Evolutionary conservation across 208 protist species (phyloP), one percentile per base, ranked within the genome.

Genomic region (Leishmania amazonensis): DNA sequence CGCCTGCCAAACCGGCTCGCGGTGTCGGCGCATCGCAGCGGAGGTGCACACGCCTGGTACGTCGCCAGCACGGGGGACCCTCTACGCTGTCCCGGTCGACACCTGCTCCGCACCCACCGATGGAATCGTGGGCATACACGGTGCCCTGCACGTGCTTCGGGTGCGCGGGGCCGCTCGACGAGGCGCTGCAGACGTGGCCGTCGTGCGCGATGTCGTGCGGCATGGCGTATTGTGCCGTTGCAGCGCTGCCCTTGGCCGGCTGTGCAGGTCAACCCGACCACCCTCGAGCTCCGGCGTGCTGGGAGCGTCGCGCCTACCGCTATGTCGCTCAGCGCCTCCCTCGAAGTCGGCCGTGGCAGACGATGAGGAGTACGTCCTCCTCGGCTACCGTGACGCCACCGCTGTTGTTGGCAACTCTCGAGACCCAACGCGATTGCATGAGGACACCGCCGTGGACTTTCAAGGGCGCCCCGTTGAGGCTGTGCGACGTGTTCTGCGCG

Each of bases 21-120:
- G 74, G 28, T 77, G 74, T 31, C n/a, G 31, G 11, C 31, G 45
- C 74, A 51, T 79, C 35, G 49, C 60, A 38, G 75, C 75, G 2
- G 75, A 79, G 60, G 42, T 71, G 53, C 58, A 19, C 58, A 19
- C 19, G 42, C 40, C 21, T 79, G 58, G 45, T 79, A 71, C 24
- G 45, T 54, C 42, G 53, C 60, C 24, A 35, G 24, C n/a, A 65
- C 60, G 51, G 60, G n/a, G 11, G 60, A 0, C 60, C n/a, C 38
- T 65, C 60, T 3, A 35, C 60, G 60, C n/a, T 65, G 60, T 38
- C n/a, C n/a, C 60, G 13, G n/a, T 13, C 60, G n/a, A 65, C 60
- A 35, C 7, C 60, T 35, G n/a, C 60, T 65, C 57, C 57, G 21
- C 57, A 13, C n/a, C 60, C 11, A 38, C 60, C 24, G 7, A 65